Evolutionary conservation across 495 filamentous ascomycete genomes (phyloP), one percentile per base, ranked within the genome.

Genomic region (Oleoguttula mirabilis): DNA sequence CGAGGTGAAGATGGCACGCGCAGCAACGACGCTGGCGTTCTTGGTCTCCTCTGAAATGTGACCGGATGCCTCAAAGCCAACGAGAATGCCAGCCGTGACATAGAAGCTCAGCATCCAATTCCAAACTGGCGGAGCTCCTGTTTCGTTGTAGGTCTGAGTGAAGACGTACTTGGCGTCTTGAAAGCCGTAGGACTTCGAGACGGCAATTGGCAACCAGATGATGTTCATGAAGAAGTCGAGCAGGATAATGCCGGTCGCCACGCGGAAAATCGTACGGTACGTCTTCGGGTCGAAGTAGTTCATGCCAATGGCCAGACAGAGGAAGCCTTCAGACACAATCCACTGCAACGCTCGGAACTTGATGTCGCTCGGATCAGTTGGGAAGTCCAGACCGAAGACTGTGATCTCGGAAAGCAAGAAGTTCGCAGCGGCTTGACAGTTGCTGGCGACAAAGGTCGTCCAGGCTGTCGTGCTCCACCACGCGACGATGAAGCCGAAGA

Each of bases 401-500:
- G 67, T 71, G 30, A 74, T 56, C 56, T 74, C 70, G 27, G 70
- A 66, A 37, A 74, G 67, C 63, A 74, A 66, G 34, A 72, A 74
- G 50, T 74, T 74, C 3, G 57, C 62, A 1, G 71, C 66, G 20
- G 70, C 58, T 45, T 74, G 71, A 5, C 66, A 70, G 55, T 71
- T 72, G 46, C 55, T 57, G 52, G 51, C 39, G 22, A 58, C 45
- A 45, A 74, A 74, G 4, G 71, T 74, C 19, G 71, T 74, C 71
- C 71, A 74, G 6, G 71, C 71, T 2, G 71, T 74, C 8, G 69
- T 73, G 57, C 69, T 72, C 71, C 71, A 74, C 71, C 71, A 74
- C 3, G 71, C 71, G 23, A 73, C 71, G 25, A 71, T 58, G 51
- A 74, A 73, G 6, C 71, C 71, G 22, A 74, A 55, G 2, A 74